Base-by-base conservation (phyloP, 2,329 filamentous ascomycete species). In the Aciculosporium take region DNA sequence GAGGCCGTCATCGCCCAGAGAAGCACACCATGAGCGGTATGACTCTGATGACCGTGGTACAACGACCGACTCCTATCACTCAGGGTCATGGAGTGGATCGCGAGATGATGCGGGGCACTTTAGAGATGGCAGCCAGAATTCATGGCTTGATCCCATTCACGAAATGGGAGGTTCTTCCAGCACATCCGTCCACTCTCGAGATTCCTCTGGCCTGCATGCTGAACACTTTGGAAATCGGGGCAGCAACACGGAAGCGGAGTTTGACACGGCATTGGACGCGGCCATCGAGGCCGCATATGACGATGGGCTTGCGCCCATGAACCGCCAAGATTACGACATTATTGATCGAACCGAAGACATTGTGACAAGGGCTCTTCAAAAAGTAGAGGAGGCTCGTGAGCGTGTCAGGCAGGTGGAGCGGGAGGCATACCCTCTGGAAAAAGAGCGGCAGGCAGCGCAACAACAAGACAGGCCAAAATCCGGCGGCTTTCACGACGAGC, bases 241-340 rank as follows among this genome's bases (percentile, higher is more conserved):
- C 34, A 77, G 73, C 25, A 77, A 73, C 24, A 91, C 85, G 0
- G 85, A 94, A 57, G 81, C 84, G 6, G 88, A 94, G 55, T 94
- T 96, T 49, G 88, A 95, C 60, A 87, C 86, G 7, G 91, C 91
- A 4, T 69, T 96, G 33, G 89, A 96, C 62, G 89, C 88, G 20
- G 91, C 91, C 12, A 88, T 96, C 7, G 91, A 96, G 60, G 89
- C 89, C 39, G 91, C 89, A 5, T 98, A 96, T 58, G 83, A 94
- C 56, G 87, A 95, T 47, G 84, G 84, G 1, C 84, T 86, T 48
- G 87, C 94, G 55, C 83, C 83, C 4, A 76, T 74, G 57, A 69
- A 70, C 15, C 60, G 69, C 6, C 63, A 66, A 20, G 61, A 68
- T n/a, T 49, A 56, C n/a, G 48, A 45, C 7, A 24, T 48, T 43